These are phyloP conservation scores for Ustilago cynodontis DNA, from an alignment of 1,284 basidiomycete genomes.

Conservation along the genomic window DNA sequence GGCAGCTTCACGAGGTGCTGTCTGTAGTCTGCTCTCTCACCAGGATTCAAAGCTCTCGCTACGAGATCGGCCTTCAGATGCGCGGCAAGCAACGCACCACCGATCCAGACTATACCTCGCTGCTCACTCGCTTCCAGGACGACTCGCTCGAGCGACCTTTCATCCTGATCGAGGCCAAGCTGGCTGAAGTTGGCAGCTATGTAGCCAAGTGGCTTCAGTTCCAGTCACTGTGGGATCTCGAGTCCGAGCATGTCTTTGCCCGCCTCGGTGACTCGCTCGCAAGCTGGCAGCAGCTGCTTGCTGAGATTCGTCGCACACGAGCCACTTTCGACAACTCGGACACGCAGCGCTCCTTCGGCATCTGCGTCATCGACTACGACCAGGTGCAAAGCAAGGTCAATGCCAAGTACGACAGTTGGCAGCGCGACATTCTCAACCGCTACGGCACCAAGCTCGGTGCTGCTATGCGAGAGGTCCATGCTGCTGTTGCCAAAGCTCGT, in stretches of 20 bases:
- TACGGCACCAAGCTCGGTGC: conserved; percentile 92
- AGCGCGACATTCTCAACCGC: conserved; percentile 89
- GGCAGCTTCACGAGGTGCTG: conserved; percentile 82
- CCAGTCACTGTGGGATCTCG: conserved; percentile 98
- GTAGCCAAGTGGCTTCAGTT: conserved; percentile 98
- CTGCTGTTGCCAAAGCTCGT: conserved; percentile 88
- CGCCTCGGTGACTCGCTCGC: conserved; percentile 91
- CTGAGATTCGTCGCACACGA: conserved; percentile 94
- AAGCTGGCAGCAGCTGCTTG: conserved; percentile 91
- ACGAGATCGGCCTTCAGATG: conserved; percentile 78
- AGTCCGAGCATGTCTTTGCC: conserved; percentile 94
- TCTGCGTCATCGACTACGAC: conserved; percentile 95
- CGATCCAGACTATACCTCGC: conserved; percentile 77
- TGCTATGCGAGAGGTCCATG: conserved; percentile 96
- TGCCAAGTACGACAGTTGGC: conserved; percentile 98
- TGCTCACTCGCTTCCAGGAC: conserved; percentile 80
- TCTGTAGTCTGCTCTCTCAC: conserved; percentile 88
- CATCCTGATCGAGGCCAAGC: conserved; percentile 86
- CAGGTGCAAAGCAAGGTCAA: conserved; percentile 97
- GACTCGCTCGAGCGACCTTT: conserved; percentile 85
- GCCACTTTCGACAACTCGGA: conserved; percentile 97
- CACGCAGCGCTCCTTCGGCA: conserved; percentile 87
- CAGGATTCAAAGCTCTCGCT: conserved; percentile 91
- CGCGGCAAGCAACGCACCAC: conserved; percentile 36
- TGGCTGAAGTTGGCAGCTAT: conserved; percentile 87